Percentiles rank a stretch among this genome's conserved stretches.
phyloP scores from a whole-genome alignment of 2,329 filamentous ascomycete genomes.

The Aspergillus caelatus region DNA sequence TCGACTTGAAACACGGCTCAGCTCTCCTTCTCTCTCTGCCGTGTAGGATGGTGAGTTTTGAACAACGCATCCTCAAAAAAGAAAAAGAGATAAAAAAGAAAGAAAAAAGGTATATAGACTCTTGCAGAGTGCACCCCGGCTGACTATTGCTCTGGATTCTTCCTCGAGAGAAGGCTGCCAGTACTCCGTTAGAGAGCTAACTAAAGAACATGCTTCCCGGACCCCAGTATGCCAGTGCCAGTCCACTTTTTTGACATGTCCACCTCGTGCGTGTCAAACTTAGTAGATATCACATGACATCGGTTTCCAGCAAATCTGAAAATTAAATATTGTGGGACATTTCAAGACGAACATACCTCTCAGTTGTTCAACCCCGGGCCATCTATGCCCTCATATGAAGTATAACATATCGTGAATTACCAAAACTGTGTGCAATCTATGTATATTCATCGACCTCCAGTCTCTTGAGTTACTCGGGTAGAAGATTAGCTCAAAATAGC shows the following conservation, averaged over 20 bases:
- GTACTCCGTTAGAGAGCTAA: not conserved
- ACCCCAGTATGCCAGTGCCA: too few relatives aligned
- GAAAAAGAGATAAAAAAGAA: not conserved
- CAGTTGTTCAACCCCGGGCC: not conserved
- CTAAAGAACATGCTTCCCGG: too few relatives aligned
- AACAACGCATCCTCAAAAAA: not conserved
- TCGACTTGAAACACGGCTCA: slow-evolving; percentile 3
- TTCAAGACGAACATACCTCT: not conserved
- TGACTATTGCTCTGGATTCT: not conserved
- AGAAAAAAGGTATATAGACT: not conserved
- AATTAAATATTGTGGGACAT: not conserved
- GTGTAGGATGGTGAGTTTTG: not conserved
- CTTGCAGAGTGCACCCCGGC: not conserved
- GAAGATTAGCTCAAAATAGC: not conserved
- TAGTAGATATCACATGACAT: not conserved
- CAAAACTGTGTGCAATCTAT: not conserved
- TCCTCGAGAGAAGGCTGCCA: not conserved
- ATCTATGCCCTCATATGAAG: not conserved
- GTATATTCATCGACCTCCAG: not conserved
- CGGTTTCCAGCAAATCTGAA: not conserved
- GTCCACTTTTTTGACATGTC: not conserved
- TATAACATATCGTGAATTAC: not conserved
- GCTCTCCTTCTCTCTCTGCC: not conserved
- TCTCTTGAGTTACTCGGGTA: not conserved
- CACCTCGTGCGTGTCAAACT: not conserved